phyloP scores from a whole-genome alignment of 257 asterid species.

The Solanum sitiens region DNA sequence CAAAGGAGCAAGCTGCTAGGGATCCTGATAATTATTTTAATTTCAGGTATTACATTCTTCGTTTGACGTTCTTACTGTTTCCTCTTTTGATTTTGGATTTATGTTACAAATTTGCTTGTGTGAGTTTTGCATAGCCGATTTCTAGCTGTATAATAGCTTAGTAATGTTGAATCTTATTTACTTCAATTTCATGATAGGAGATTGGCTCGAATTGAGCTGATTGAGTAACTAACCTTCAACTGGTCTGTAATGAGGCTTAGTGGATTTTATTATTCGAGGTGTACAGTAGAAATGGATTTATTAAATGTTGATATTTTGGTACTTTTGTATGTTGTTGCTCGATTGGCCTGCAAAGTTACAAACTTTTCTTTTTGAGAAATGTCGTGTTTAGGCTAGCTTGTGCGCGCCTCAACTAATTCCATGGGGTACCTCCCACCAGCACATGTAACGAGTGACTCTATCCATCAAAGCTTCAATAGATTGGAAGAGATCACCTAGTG shows the following conservation, averaged over 20 bases:
- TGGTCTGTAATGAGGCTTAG: neutral
- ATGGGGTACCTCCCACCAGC: neutral
- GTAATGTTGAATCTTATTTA: neutral
- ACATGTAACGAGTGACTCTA: neutral
- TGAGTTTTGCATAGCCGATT: neutral
- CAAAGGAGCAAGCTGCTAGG: conserved; percentile 89
- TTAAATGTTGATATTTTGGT: neutral
- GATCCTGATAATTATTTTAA: conserved; percentile 95
- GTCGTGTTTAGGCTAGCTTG: neutral
- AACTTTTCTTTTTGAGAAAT: neutral
- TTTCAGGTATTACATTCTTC: conserved; percentile 46
- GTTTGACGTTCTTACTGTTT: too few relatives aligned
- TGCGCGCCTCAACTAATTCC: neutral
- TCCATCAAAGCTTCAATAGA: neutral
- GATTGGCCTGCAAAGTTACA: neutral
- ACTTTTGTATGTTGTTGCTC: neutral
- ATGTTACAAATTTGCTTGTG: neutral
- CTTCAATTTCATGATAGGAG: neutral
- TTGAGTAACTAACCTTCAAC: neutral
- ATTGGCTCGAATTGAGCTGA: neutral
- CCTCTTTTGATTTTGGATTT: neutral
- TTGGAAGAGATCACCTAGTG: neutral
- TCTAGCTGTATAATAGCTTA: neutral
- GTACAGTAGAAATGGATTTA: neutral
- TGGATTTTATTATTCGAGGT: neutral